phyloP scores from a whole-genome alignment of 345 rosid genomes.

The Physaria fendleri region DNA sequence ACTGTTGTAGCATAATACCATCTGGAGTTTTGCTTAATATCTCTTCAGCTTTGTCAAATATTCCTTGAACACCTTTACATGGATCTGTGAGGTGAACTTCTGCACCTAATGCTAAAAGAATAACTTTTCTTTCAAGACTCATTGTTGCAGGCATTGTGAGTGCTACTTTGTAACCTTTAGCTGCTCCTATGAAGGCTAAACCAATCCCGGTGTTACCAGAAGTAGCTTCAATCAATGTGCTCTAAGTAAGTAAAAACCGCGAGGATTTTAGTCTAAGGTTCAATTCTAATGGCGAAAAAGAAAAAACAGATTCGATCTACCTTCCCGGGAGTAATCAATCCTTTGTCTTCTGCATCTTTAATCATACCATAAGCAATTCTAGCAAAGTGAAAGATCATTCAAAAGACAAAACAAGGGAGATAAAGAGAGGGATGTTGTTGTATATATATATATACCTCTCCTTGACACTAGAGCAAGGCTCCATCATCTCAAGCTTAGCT shows the following conservation, averaged over 20 bases:
- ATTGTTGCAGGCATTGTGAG: constrained; percentile 46
- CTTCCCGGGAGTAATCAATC: constrained; percentile 51
- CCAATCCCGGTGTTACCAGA: constrained; percentile 83
- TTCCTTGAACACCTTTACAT: constrained; percentile 37
- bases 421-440: neutral
- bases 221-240: constrained; percentile 48
- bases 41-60: constrained; percentile 46
- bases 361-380: constrained; percentile 58
- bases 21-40: constrained; percentile 47
- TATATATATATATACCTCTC: constrained; percentile 38
- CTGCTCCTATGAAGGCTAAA: constrained; percentile 59
- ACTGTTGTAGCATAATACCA: constrained; percentile 43
- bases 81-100: constrained; percentile 49
- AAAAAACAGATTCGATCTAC: constrained; percentile 6
- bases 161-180: constrained; percentile 56
- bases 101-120: constrained; percentile 71
- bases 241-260: constrained; percentile 33
- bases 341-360: constrained; percentile 57
- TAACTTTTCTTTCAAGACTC: constrained; percentile 60
- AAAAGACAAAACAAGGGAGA: neutral
- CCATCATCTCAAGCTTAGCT: constrained; percentile 60
- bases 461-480: constrained; percentile 47
- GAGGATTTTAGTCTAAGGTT: neutral
- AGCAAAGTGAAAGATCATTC: neutral
- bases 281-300: neutral